phyloP scores from a whole-genome alignment of 1,284 basidiomycete species.

The Sporisorium exsertum region DNA sequence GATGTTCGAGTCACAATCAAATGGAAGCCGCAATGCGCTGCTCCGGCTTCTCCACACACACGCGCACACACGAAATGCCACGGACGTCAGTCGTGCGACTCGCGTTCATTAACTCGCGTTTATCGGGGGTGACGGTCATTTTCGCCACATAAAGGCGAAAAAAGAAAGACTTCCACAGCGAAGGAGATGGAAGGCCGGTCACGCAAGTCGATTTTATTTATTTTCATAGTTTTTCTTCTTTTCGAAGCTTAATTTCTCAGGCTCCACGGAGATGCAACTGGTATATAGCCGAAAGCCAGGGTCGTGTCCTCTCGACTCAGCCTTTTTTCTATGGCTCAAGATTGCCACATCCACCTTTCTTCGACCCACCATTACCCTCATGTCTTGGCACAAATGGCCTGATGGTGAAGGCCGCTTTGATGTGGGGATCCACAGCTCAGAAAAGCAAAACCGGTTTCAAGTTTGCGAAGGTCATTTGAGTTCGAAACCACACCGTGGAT shows the following conservation, averaged over 20 bases:
- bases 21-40: too few species aligned
- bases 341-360: too few species aligned
- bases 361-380: too few species aligned
- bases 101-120: conserved; percentile 12
- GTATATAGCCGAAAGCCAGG: background rate
- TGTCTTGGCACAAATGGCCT: background rate
- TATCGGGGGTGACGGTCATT: conserved; percentile 5
- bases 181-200: conserved; percentile 4
- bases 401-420: background rate
- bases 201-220: background rate
- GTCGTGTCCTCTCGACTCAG: conserved; percentile 1
- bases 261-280: background rate
- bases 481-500: background rate
- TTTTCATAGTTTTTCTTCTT: background rate
- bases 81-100: conserved; percentile 4
- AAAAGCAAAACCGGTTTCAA: background rate
- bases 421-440: background rate
- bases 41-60: background rate
- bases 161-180: conserved; percentile 7
- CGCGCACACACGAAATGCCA: background rate
- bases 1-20: too few species aligned
- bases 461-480: background rate
- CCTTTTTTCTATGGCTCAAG: background rate
- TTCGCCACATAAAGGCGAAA: background rate
- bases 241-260: background rate